Conservation (phyloP, 2,329 filamentous ascomycete species). For the Aureobasidium sp. region DNA sequence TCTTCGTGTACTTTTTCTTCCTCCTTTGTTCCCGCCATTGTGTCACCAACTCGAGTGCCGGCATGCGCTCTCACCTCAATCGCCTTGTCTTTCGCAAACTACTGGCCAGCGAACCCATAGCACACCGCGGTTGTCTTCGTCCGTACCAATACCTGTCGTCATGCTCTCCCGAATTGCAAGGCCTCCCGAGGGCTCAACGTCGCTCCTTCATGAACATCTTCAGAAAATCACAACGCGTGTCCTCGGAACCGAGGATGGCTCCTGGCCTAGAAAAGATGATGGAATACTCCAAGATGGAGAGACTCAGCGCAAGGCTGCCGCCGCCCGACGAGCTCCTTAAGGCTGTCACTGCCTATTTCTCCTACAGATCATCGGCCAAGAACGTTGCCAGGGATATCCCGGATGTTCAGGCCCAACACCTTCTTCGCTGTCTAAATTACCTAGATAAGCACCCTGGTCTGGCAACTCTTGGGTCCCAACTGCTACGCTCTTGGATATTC, state of each 20-base stretch:
- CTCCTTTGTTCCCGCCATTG: neutral
- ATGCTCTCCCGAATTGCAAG: constrained; percentile 17
- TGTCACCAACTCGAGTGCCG: neutral
- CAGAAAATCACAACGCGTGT: constrained; percentile 47
- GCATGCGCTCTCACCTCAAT: constrained; percentile 54
- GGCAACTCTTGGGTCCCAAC: neutral
- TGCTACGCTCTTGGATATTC: neutral
- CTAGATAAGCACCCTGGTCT: constrained; percentile 36
- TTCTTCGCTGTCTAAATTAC: constrained; percentile 54
- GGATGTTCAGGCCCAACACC: constrained; percentile 58
- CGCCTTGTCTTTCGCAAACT: constrained; percentile 53
- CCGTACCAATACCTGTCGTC: constrained; percentile 23
- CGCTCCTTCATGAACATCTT: constrained; percentile 59
- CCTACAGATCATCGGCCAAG: constrained; percentile 26
- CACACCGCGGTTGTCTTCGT: constrained; percentile 38
- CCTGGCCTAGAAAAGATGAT: constrained; percentile 67
- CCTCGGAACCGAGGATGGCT: constrained; percentile 57
- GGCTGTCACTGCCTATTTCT: constrained; percentile 59
- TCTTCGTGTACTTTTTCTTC: neutral
- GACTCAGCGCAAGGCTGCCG: constrained; percentile 59
- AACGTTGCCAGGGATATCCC: constrained; percentile 43
- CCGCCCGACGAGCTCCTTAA: constrained; percentile 53
- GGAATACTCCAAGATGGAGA: constrained; percentile 56
- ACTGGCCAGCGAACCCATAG: constrained; percentile 44
- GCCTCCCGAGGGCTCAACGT: constrained; percentile 28